phyloP scores from a whole-genome alignment of 345 rosid species.

The Eutrema yunnanense region DNA sequence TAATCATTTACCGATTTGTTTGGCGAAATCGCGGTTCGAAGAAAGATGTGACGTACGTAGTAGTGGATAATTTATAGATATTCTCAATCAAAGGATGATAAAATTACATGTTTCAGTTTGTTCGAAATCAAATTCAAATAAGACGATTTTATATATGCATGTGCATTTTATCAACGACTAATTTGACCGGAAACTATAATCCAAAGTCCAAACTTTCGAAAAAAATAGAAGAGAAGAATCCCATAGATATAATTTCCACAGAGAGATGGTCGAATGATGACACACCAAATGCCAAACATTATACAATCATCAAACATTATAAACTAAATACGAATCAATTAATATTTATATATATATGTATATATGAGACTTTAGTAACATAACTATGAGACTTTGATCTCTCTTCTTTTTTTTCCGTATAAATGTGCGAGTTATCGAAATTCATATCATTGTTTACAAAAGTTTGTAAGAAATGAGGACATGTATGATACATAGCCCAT shows the following conservation, averaged over 20 bases:
- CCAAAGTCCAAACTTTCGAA: background rate
- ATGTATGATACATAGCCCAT: too few species aligned
- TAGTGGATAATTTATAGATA: background rate
- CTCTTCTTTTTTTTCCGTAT: too few species aligned
- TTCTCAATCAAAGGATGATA: background rate
- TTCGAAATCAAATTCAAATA: background rate
- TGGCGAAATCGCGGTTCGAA: background rate
- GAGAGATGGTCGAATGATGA: background rate
- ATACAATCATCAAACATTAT: too few species aligned
- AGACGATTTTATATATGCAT: background rate
- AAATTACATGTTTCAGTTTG: background rate
- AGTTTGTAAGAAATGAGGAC: too few species aligned
- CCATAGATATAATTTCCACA: background rate
- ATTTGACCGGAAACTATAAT: background rate
- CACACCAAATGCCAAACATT: background rate
- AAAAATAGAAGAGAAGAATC: background rate
- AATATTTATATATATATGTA: too few species aligned
- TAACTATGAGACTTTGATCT: too few species aligned
- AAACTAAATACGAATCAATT: too few species aligned
- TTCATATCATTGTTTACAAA: too few species aligned
- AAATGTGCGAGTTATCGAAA: too few species aligned
- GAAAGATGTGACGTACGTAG: background rate
- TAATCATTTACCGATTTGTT: background rate
- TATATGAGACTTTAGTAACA: too few species aligned
- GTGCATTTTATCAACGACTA: background rate